Conservation (phyloP, 768 basidiomycete genomes). For the Hortiboletus flavorubellus region DNA sequence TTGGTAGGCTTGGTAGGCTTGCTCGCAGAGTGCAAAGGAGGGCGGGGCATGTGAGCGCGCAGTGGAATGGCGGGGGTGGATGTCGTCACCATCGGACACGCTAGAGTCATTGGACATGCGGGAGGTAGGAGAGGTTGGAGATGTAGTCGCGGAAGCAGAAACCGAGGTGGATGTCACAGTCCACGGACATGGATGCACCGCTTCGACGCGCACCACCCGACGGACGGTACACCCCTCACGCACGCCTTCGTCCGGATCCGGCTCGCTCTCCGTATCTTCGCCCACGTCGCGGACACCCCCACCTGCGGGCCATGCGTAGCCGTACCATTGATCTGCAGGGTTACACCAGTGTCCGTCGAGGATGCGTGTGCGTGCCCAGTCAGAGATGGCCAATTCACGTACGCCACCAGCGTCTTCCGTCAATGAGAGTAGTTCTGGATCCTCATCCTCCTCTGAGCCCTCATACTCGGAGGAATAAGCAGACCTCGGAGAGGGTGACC, state of each 20-base stretch:
- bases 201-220: constrained; percentile 22
- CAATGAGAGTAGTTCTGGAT: constrained; percentile 40
- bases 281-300: constrained; percentile 29
- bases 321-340: constrained; percentile 69
- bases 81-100: constrained; percentile 15
- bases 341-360: constrained; percentile 75
- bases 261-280: constrained; percentile 29
- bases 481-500: constrained; percentile 31
- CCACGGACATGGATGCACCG: constrained; percentile 63
- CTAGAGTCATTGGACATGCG: constrained; percentile 7
- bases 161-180: constrained; percentile 27
- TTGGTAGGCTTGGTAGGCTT: constrained; percentile 55
- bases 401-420: constrained; percentile 47
- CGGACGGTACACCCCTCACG: constrained; percentile 17
- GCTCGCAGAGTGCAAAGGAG: constrained; percentile 60
- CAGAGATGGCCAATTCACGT: constrained; percentile 56
- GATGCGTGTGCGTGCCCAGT: constrained; percentile 70
- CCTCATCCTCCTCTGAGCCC: constrained; percentile 41
- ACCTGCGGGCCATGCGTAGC: constrained; percentile 39
- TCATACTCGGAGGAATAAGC: constrained; percentile 33
- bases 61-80: constrained; percentile 49
- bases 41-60: constrained; percentile 55
- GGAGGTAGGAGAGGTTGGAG: constrained; percentile 19
- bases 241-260: constrained; percentile 22
- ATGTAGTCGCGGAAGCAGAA: constrained; percentile 3